Base-by-base conservation (phyloP, 148 eudicot genomes). In the Dianthus caryophyllus region DNA sequence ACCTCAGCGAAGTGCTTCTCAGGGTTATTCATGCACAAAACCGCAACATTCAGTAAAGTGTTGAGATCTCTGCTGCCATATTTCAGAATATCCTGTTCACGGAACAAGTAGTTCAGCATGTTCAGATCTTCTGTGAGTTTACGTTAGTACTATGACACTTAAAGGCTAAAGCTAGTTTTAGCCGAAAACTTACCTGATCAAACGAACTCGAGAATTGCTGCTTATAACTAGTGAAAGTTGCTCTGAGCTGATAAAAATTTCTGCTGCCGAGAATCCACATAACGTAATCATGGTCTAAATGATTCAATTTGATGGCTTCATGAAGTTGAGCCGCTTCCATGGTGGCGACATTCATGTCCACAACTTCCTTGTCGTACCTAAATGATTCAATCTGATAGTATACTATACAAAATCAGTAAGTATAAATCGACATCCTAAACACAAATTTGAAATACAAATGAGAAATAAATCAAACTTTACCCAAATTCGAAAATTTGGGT, bases 1-100 rank as follows among this genome's bases (percentile, higher is more conserved):
- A 88, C 97, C 97, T 90, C 85, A 25, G 94, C 91, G 43, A 84
- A 90, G 79, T 90, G 91, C 65, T 82, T 90, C 72, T 85, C 90
- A 24, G 97, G 97, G 71, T 83, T 55, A 22, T 76, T 82, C 22
- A 90, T 80, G 89, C 97, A 90, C 77, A 72, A 71, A 66, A 88
- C 36, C 29, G 64, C 84, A 0, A 81, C 79, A 64, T 52, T 80
- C 75, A 85, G 70, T n/a, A 87, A 44, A 30, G 81, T 72, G 73
- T 78, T 83, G 69, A 84, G 52, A 58, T 79, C 67, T 36, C 75
- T 84, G 29, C 69, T 74, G 30, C 91, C 94, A 69, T 80, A 81
- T 26, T 71, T 78, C 65, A 26, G 62, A 68, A 88, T 73, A 65
- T 84, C 91, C 97, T 90, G 87, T 68, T 33, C 56, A 82, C 58